phyloP scores from a whole-genome alignment of 2,329 filamentous ascomycete species.

The Colletotrichum navitas region DNA sequence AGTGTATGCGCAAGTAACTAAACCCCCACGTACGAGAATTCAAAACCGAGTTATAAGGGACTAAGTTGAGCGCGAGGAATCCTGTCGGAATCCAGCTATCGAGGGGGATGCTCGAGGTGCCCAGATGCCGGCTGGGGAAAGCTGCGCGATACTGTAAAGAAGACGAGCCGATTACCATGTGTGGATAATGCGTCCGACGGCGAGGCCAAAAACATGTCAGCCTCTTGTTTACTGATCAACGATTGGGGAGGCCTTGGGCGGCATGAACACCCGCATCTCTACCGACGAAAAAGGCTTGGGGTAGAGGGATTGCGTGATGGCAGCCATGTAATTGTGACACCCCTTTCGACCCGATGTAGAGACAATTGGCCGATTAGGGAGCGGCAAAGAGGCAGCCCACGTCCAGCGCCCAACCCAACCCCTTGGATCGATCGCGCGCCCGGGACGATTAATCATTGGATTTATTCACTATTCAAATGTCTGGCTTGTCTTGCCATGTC shows the following conservation, averaged over 20 bases:
- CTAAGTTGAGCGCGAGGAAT: constrained; percentile 16
- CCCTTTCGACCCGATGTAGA: background rate
- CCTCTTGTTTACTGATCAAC: background rate
- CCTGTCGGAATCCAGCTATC: constrained; percentile 9
- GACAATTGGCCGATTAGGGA: constrained; percentile 27
- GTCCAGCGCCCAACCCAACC: background rate
- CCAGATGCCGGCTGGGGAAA: constrained; percentile 6
- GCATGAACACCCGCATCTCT: constrained; percentile 11
- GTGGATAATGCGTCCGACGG: background rate
- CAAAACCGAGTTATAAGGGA: background rate
- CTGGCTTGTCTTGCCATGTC: background rate
- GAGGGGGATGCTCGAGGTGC: background rate
- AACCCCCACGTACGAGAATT: background rate
- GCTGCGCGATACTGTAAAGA: constrained; percentile 5
- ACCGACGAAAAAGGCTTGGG: constrained; percentile 22
- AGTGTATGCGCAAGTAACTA: background rate
- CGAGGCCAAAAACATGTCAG: background rate
- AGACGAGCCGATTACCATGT: constrained; percentile 21
- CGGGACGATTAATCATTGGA: background rate
- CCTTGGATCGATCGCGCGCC: background rate
- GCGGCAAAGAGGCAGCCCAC: constrained; percentile 14
- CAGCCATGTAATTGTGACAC: constrained; percentile 43
- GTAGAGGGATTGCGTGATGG: constrained; percentile 39
- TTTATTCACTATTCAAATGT: background rate
- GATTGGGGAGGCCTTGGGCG: background rate